Conservation (phyloP, 148 eudicot species). For the Heliamphora exappendiculata region DNA sequence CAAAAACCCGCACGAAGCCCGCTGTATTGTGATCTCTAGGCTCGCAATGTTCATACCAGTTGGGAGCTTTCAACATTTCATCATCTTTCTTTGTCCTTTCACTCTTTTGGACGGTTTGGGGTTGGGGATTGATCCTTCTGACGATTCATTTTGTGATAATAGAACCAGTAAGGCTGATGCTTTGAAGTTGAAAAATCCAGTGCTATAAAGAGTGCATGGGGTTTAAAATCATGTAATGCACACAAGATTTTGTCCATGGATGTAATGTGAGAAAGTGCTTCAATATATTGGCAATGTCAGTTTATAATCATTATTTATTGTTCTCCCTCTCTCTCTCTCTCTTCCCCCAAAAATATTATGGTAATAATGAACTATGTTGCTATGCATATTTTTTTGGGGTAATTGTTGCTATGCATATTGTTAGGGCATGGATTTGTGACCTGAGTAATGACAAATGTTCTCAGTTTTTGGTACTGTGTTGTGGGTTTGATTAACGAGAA, state of each 20-base stretch:
- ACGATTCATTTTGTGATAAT: background rate
- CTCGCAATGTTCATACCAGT: background rate
- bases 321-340: too few relatives aligned
- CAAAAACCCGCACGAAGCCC: background rate
- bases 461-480: too few relatives aligned
- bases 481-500: too few relatives aligned
- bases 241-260: background rate
- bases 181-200: slow-evolving; percentile 10
- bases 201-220: background rate
- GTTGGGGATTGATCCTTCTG: background rate
- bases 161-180: background rate
- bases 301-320: background rate
- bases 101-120: background rate
- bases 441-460: too few relatives aligned
- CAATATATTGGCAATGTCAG: background rate
- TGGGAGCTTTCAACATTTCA: background rate
- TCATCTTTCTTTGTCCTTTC: background rate
- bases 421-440: too few relatives aligned
- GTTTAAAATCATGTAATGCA: background rate
- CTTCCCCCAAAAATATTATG: background rate
- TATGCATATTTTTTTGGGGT: too few relatives aligned
- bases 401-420: too few relatives aligned
- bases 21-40: background rate
- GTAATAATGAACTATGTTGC: background rate
- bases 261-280: slow-evolving; percentile 9